Base-by-base conservation (phyloP, 2,329 filamentous ascomycete species). In the Diaporthe capsici region DNA sequence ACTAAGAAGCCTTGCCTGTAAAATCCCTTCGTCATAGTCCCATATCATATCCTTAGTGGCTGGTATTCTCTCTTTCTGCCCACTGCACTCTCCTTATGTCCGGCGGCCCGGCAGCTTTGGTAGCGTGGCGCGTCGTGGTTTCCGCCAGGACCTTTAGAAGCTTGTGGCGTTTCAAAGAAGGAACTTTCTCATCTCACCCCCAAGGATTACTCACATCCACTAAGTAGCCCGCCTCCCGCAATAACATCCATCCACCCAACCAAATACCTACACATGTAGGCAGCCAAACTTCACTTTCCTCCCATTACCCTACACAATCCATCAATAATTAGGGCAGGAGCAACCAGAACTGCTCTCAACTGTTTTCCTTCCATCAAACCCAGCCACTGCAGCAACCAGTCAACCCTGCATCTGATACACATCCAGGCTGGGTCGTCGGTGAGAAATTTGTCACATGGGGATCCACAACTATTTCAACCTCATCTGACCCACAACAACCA, bases 21-120 rank as follows among this genome's bases (percentile, higher is more conserved):
- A 76, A 76, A 74, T 76, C 68, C 67, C 63, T 57, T 71, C 71
- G 57, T 74, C 71, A 74, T 71, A 71, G 53, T 73, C 70, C 60
- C 37, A 28, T 65, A 49, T n/a, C 42, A 34, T 44, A 39, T 28
- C n/a, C 55, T 34, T 44, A 70, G 61, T 71, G 71, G 58, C 58
- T 73, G 42, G 34, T 34, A 2, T 28, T 39, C 20, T 22, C 44
- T 61, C 3, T 5, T 28, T 53, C 37, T 57, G 22, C 44, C 25
- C 25, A 22, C 39, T 47, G 60, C 37, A 28, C n/a, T 65, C 60
- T 47, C 42, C n/a, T 53, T 61, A 60, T 53, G 49, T 49, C 34
- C 34, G 73, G 10, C 42, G 20, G 13, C 5, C n/a, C 34, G 28
- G 37, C 34, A 57, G 15, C 37, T 47, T 57, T 12, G 37, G 15